These are phyloP conservation scores for Podaxis sp. DNA, from an alignment of 768 basidiomycete species.

Conservation along the genomic window DNA sequence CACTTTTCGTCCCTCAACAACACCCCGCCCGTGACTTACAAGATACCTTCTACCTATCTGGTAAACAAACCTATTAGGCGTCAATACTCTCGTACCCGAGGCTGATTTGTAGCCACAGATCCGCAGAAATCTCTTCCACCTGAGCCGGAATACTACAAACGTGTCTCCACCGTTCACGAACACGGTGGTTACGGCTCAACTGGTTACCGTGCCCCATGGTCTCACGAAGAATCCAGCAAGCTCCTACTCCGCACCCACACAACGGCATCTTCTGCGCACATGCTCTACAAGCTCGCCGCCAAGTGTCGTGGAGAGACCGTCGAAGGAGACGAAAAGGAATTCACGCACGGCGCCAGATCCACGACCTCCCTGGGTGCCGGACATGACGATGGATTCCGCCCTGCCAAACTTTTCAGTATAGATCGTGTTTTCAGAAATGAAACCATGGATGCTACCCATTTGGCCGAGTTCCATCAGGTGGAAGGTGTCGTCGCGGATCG, in stretches of 20 bases:
- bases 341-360: constrained; percentile 34
- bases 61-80: constrained; percentile 33
- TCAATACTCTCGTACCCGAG: constrained; percentile 1
- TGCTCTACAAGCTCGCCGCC: constrained; percentile 93
- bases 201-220: constrained; percentile 98
- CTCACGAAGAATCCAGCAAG: constrained; percentile 85
- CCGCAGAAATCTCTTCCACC: constrained; percentile 76
- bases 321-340: constrained; percentile 40
- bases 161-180: constrained; percentile 81
- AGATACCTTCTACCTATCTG: constrained; percentile 98
- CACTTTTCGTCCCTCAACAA: constrained; percentile 97
- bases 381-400: constrained; percentile 73
- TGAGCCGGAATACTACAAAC: constrained; percentile 78
- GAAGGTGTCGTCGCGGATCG: constrained; percentile 98
- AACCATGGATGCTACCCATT: constrained; percentile 96
- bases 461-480: constrained; percentile 99
- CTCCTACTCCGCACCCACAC: constrained; percentile 96
- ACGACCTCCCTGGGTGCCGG: constrained; percentile 24
- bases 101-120: constrained; percentile 41
- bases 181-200: constrained; percentile 87
- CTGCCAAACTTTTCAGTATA: constrained; percentile 94
- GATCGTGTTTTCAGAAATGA: constrained; percentile 99
- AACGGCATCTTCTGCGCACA: constrained; percentile 89
- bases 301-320: constrained; percentile 63
- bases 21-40: constrained; percentile 97